Percentiles rank a stretch among this genome's conserved stretches.
Evolutionary conservation across 768 basidiomycete species (phyloP).

Genomic region (Hortiboletus flavorubellus): DNA sequence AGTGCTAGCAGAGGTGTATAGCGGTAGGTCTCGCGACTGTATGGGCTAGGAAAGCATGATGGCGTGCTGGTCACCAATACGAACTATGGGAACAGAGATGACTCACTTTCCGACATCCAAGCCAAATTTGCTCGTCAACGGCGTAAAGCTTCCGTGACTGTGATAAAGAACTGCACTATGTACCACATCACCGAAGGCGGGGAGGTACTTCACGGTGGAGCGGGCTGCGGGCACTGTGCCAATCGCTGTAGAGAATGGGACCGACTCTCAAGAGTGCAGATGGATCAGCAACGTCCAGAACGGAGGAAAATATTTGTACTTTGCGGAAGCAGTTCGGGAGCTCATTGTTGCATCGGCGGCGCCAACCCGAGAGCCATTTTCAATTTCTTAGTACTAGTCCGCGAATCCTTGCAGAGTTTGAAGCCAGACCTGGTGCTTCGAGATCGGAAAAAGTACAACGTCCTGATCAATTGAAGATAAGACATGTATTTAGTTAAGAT

Average conservation of each 20-base stretch:
- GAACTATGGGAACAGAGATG: not conserved
- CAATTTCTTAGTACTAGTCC: not conserved
- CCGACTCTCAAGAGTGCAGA: slow-evolving; percentile 60
- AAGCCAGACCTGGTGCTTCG: not conserved
- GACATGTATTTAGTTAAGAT: not conserved
- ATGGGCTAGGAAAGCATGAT: slow-evolving; percentile 57
- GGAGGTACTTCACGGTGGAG: slow-evolving; percentile 88
- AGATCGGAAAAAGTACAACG: too few relatives aligned
- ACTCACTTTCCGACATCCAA: slow-evolving; percentile 74
- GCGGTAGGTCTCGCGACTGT: slow-evolving; percentile 87
- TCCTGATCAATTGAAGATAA: too few relatives aligned
- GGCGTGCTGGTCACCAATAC: not conserved
- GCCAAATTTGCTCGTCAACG: slow-evolving; percentile 40
- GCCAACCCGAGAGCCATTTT: too few relatives aligned
- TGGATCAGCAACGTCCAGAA: slow-evolving; percentile 51
- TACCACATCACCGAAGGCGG: slow-evolving; percentile 92
- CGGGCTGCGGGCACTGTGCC: slow-evolving; percentile 64
- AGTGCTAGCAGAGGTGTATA: slow-evolving; percentile 92
- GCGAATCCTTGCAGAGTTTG: not conserved
- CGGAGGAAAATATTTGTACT: slow-evolving; percentile 24
- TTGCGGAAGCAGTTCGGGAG: not conserved
- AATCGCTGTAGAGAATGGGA: slow-evolving; percentile 84
- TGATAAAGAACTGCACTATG: slow-evolving; percentile 46
- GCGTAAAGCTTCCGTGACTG: slow-evolving; percentile 60
- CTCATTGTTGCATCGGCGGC: slow-evolving; percentile 1